Percentiles rank a stretch among this genome's conserved stretches.
Conservation (phyloP, 2,329 filamentous ascomycete species). For the Neonectria magnoliae region DNA sequence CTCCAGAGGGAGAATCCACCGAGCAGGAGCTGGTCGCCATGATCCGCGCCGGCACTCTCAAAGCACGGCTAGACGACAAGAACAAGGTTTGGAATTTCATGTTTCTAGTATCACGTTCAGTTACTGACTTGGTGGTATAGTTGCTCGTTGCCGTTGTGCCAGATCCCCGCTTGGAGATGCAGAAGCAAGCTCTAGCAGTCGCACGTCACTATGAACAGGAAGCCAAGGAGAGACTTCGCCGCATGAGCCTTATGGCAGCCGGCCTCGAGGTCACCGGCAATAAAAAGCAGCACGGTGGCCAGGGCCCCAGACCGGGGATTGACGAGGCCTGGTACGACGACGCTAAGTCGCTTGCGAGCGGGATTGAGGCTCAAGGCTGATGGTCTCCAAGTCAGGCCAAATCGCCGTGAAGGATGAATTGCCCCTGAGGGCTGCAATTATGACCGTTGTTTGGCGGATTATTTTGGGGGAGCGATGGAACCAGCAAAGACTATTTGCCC, state of each 20-base stretch:
- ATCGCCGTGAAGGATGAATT: constrained; percentile 7
- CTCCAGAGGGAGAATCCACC: constrained; percentile 68
- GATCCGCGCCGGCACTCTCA: constrained; percentile 77
- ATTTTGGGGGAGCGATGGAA: constrained; percentile 5
- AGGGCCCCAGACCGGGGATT: constrained; percentile 22
- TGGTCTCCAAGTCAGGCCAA: neutral
- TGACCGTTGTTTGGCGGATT: constrained; percentile 8
- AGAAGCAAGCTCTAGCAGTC: constrained; percentile 73
- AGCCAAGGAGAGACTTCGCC: constrained; percentile 78
- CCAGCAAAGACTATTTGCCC: neutral
- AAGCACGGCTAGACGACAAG: constrained; percentile 86
- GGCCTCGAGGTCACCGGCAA: constrained; percentile 71
- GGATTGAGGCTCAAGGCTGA: constrained; percentile 22
- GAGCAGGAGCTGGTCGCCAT: constrained; percentile 80
- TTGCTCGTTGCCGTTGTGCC: constrained; percentile 77
- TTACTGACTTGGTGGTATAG: constrained; percentile 48
- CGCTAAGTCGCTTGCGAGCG: constrained; percentile 18
- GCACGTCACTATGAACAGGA: constrained; percentile 78
- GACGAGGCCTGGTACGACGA: constrained; percentile 51
- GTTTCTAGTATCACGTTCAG: neutral
- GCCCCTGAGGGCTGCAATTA: neutral
- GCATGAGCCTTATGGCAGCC: constrained; percentile 79
- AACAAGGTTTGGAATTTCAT: constrained; percentile 66
- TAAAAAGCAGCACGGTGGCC: constrained; percentile 34
- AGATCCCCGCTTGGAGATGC: constrained; percentile 74